Evolutionary conservation across 2,329 filamentous ascomycete genomes (phyloP), one percentile per base, ranked within the genome.

Genomic region (Emmonsiellopsis sp.): DNA sequence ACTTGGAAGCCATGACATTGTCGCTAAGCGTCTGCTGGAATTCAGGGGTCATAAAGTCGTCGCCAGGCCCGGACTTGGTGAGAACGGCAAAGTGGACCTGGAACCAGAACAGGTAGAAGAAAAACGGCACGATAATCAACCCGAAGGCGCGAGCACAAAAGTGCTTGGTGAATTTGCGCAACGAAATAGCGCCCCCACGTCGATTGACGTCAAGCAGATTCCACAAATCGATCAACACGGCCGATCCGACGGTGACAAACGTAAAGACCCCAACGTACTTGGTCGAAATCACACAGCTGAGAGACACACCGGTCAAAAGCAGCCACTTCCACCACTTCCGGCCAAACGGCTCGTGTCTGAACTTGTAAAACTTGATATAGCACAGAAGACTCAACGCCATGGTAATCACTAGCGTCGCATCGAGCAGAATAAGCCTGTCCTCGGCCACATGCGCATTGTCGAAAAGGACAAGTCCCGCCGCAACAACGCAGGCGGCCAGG

Each of bases 301-400:
- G 80, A 56, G 86, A 86, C 68, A 98, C 92, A 56, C 93, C 93
- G 7, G 93, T 98, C 63, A 97, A 74, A 58, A 98, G 83, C 55
- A 98, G 81, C 93, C 93, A 98, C 73, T 98, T 98, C 93, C 93
- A 98, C 93, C 93, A 98, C 75, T 98, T 97, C 57, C 90, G 83
- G 56, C 87, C 83, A 70, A 98, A 98, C 2, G 93, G 80, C 59
- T 84, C 80, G 64, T 97, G 91, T 62, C 93, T 83, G 61, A 92
- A 77, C 79, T 97, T 98, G 78, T 97, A 97, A 75, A 97, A 98
- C 62, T 91, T 89, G 73, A 98, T 86, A 73, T 98, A 98, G 77
- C 82, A 90, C 54, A 96, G 79, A 54, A 98, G 79, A 70, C 90
- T 95, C 72, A 93, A 85, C 5, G 93, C 90, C 90, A 98, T 97